These are phyloP conservation scores for Acmispon strigosus DNA, from an alignment of 306 rosid genomes.

Conservation along the genomic window DNA sequence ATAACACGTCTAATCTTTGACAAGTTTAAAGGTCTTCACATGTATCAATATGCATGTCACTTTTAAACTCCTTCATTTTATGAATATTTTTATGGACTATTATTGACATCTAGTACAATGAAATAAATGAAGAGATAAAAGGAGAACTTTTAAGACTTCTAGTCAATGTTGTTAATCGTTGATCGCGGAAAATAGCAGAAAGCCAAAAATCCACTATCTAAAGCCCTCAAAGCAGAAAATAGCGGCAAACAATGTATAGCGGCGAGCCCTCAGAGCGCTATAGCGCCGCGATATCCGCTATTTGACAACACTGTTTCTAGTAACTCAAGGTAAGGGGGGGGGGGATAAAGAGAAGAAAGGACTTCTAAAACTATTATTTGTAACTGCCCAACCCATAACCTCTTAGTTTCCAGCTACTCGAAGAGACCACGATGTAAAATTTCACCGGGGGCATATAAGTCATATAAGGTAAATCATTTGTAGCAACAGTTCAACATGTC, in stretches of 20 bases:
- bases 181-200: too few species aligned
- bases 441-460: constrained; percentile 2
- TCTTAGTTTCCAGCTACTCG: constrained; percentile 6
- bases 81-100: not conserved
- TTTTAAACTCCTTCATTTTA: not conserved
- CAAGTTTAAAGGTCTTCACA: not conserved
- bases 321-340: not conserved
- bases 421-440: constrained; percentile 5
- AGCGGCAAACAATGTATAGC: too few species aligned
- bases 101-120: not conserved
- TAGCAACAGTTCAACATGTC: constrained; percentile 3
- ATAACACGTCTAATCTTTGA: not conserved
- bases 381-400: not conserved
- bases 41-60: not conserved
- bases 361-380: not conserved
- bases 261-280: too few species aligned
- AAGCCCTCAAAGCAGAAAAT: too few species aligned
- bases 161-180: too few species aligned
- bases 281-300: too few species aligned
- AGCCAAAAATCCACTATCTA: too few species aligned
- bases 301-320: too few species aligned
- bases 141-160: not conserved
- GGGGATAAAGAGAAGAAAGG: not conserved
- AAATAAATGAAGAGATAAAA: constrained; percentile 11
- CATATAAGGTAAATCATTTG: constrained; percentile 7